These are phyloP conservation scores for Kregervanrija delftensis DNA, from an alignment of 805 yeast genomes.

Conservation along the genomic window DNA sequence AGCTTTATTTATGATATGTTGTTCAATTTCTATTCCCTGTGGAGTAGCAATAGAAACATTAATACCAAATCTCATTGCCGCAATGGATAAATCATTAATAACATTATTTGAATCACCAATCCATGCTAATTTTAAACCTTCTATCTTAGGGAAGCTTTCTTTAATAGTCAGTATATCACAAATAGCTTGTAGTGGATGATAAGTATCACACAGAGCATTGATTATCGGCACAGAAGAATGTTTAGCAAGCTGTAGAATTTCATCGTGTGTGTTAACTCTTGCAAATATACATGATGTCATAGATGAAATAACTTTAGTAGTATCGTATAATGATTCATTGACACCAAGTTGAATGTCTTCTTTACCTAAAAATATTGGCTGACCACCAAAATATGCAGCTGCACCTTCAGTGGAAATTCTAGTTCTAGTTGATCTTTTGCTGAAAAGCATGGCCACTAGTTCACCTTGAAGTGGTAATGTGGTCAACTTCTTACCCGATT, in stretches of 20 bases:
- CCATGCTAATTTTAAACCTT: constrained; percentile 81
- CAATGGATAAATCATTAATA: constrained; percentile 86
- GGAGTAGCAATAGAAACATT: constrained; percentile 84
- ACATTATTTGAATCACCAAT: constrained; percentile 96
- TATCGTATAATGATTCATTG: constrained; percentile 85
- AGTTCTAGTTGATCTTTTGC: constrained; percentile 93
- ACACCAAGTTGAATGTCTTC: constrained; percentile 97
- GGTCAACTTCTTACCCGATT: constrained; percentile 39
- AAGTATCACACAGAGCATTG: constrained; percentile 87
- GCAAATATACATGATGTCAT: constrained; percentile 98
- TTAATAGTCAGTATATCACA: constrained; percentile 83
- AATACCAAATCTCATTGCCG: constrained; percentile 79
- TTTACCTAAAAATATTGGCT: constrained; percentile 92
- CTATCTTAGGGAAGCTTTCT: constrained; percentile 57
- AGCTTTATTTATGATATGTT: constrained; percentile 49
- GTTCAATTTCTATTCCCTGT: constrained; percentile 55
- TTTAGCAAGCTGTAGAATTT: constrained; percentile 69
- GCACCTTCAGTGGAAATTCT: constrained; percentile 95
- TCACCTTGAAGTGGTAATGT: constrained; percentile 62
- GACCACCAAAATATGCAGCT: constrained; percentile 85
- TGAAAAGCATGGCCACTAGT: constrained; percentile 75
- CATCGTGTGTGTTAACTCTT: constrained; percentile 82
- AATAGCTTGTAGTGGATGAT: constrained; percentile 93
- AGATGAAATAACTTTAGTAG: constrained; percentile 82
- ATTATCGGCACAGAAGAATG: constrained; percentile 87